Base-by-base conservation (phyloP, 2,329 filamentous ascomycete genomes). In the Epichloe uncinata region DNA sequence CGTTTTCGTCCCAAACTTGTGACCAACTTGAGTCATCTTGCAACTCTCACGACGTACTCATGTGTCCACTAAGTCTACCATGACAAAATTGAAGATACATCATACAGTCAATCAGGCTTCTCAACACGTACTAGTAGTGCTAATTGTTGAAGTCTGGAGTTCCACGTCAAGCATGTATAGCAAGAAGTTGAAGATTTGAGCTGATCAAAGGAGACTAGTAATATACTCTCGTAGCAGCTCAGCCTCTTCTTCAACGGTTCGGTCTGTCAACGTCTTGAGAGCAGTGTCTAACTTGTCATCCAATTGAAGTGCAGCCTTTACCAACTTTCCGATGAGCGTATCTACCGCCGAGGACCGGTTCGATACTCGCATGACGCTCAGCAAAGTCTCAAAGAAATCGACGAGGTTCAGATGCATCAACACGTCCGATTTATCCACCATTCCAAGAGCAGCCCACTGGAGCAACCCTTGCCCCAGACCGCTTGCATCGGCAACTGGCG, bases 371-470 rank as follows among this genome's bases (percentile, higher is more conserved):
- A 77, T 68, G 35, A 74, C 64, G 46, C 68, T 72, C 30, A 78
- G 61, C 18, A 78, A 63, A 7, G 66, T 63, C 62, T 78, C 73
- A 55, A 74, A 74, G 52, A 77, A 79, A 53, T 77, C 73, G n/a
- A 75, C 61, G 18, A 78, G 65, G 48, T 55, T 74, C 6, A 74
- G 61, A 42, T 73, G 69, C 70, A 79, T 73, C 20, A 80, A 65
- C 18, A 63, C 52, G 49, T 79, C 77, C 1, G 63, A 58, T 49
- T 58, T 67, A 51, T 74, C 72, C 26, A 78, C 67, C 75, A 79
- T 78, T 49, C 57, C 63, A 30, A 78, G 60, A 7, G 71, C 70
- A 4, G 71, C 74, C 58, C 75, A 79, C 42, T 73, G 71, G 4
- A 80, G 62, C 4, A 79, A 54, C 0, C 73, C 73, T 5, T 63